These are phyloP conservation scores for Phaffia rhodozyma DNA, from an alignment of 1,284 basidiomycete species.

Conservation along the genomic window DNA sequence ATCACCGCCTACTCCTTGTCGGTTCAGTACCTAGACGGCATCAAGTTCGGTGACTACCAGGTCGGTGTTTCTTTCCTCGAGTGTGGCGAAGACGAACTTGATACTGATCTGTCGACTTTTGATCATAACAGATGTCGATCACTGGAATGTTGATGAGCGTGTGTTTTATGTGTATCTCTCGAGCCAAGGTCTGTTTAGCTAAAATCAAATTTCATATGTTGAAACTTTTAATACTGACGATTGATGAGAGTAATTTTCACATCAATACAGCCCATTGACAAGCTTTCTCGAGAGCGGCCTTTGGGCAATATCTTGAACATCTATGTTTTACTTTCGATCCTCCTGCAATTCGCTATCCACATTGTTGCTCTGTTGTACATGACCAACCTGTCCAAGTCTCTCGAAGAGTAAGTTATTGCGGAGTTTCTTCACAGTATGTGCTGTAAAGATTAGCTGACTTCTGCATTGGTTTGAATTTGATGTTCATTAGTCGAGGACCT, in stretches of 20 bases:
- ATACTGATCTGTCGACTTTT: background rate
- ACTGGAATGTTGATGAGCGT: conserved; percentile 93
- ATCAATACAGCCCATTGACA: conserved; percentile 58
- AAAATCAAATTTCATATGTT: background rate
- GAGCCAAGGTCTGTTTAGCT: conserved; percentile 61
- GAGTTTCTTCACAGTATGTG: background rate
- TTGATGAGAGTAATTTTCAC: background rate
- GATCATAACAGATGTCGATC: conserved; percentile 56
- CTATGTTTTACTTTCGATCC: conserved; percentile 79
- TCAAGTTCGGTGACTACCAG: conserved; percentile 88
- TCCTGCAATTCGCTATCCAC: conserved; percentile 83
- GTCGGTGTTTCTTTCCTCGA: background rate
- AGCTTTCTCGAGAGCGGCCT: conserved; percentile 77
- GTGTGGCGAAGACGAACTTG: background rate
- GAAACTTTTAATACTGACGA: background rate
- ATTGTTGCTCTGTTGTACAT: conserved; percentile 81
- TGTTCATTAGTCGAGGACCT: conserved; percentile 48
- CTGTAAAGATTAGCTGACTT: conserved; percentile 17
- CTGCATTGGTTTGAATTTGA: background rate
- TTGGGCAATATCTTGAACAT: conserved; percentile 90
- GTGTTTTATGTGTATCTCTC: conserved; percentile 90
- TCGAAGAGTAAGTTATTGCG: conserved; percentile 53
- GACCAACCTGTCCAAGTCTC: conserved; percentile 61
- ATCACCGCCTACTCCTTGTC: conserved; percentile 92
- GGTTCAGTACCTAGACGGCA: conserved; percentile 90